Evolutionary conservation across 208 protist genomes (phyloP).

Genomic region (Naegleria fowleri): DNA sequence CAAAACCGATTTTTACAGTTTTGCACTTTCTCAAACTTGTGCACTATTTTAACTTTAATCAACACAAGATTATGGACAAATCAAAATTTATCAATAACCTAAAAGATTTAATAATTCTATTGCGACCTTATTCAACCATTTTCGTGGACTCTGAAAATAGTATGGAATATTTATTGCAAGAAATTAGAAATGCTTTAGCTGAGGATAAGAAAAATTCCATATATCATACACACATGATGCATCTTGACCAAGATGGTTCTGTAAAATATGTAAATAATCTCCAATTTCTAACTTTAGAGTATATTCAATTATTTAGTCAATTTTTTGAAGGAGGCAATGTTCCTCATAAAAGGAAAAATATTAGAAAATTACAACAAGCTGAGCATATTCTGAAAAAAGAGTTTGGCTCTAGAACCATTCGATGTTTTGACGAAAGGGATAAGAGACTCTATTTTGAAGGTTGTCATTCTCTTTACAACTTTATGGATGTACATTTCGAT

Average conservation of each 20-base stretch:
- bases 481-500: not conserved
- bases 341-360: not conserved
- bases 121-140: not conserved
- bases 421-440: not conserved
- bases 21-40: not conserved
- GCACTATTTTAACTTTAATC: not conserved
- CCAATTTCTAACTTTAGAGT: not conserved
- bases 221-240: too few relatives aligned
- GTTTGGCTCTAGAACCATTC: not conserved
- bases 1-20: not conserved
- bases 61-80: not conserved
- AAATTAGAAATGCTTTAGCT: not conserved
- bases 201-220: not conserved
- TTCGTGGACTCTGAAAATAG: not conserved
- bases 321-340: not conserved
- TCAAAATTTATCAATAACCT: not conserved
- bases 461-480: not conserved
- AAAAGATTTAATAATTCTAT: not conserved
- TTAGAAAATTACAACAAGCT: not conserved
- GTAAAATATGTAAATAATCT: constrained; percentile 21
- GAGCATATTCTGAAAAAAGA: not conserved
- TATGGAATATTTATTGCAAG: not conserved
- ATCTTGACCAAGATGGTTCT: not conserved
- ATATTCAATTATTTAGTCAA: not conserved
- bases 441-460: not conserved